Percentiles rank a stretch among this genome's conserved stretches.
These are phyloP conservation scores for Elongisporangium anandrum DNA, from an alignment of 352 stramenopile genomes.

Conservation along the genomic window DNA sequence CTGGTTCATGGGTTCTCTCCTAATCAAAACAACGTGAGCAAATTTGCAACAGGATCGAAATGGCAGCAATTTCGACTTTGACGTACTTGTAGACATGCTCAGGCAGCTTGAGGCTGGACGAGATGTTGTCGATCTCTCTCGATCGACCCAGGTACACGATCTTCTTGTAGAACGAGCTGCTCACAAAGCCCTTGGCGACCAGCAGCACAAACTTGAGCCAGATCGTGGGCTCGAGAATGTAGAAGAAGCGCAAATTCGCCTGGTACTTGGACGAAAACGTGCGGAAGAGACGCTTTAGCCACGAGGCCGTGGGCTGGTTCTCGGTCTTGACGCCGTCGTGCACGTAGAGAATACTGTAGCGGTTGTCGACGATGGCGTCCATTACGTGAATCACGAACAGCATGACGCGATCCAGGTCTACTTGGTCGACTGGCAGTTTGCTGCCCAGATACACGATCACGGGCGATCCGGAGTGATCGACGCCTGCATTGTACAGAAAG, in stretches of 20 bases:
- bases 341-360: slow-evolving; percentile 72
- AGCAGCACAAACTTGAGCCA: slow-evolving; percentile 74
- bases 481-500: slow-evolving; percentile 66
- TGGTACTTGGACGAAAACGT: slow-evolving; percentile 52
- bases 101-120: slow-evolving; percentile 40
- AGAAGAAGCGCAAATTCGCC: slow-evolving; percentile 70
- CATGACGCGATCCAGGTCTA: slow-evolving; percentile 68
- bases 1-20: neutral
- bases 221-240: slow-evolving; percentile 70
- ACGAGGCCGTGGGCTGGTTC: slow-evolving; percentile 52
- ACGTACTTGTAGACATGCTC: slow-evolving; percentile 42
- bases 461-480: slow-evolving; percentile 60
- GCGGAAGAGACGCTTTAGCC: slow-evolving; percentile 66
- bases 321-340: slow-evolving; percentile 37
- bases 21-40: neutral
- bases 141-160: slow-evolving; percentile 60
- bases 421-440: slow-evolving; percentile 30
- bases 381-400: slow-evolving; percentile 70
- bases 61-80: neutral
- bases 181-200: slow-evolving; percentile 60
- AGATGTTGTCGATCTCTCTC: slow-evolving; percentile 48
- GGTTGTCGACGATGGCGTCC: slow-evolving; percentile 46
- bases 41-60: neutral
- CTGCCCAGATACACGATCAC: slow-evolving; percentile 70
- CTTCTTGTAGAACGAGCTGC: slow-evolving; percentile 65